Base-by-base conservation (phyloP, 176 grass and related monocot species). In the Hsuehochloa calcarea region DNA sequence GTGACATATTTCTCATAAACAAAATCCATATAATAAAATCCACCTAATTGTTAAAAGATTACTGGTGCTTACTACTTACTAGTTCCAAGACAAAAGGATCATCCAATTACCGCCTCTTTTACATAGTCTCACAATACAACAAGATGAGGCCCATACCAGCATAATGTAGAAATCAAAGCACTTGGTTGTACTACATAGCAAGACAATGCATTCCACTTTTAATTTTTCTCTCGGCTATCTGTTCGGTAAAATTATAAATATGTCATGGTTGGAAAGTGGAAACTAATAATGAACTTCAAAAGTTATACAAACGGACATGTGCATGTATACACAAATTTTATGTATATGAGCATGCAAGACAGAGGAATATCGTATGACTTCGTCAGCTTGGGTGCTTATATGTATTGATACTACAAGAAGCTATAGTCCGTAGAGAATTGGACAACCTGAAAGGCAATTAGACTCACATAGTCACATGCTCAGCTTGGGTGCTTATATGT, bases 161-260 rank as follows among this genome's bases (percentile, higher is more conserved):
- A 75, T 4, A 44, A 40, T 29, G 22, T 27, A 77, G 35, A 35
- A 23, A 35, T 60, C 20, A 49, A 84, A 38, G 9, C 38, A 89
- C 47, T 83, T 20, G 50, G 54, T 76, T 38, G 51, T 44, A 54
- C 44, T 75, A 65, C 14, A 64, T 25, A 27, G 9, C 10, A 51
- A 29, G 15, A 82, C 19, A 78, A 64, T 83, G 56, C 54, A 70
- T 2, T 84, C 52, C n/a, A 68, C 34, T 54, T 78, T 49, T n/a
- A 31, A 35, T 16, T 39, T 39, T 26, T 70, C 12, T 34, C 8
- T 35, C 3, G 49, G 49, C 65, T 88, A 13, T 65, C 58, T 65
- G 49, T 34, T 77, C 3, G 19, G 83, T 90, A 56, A 67, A 66
- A 54, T 56, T 58, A 55, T 58, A 71, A 25, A 79, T 78, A 61